Conservation (phyloP, 768 basidiomycete genomes). For the Leccinum subgranulosum region DNA sequence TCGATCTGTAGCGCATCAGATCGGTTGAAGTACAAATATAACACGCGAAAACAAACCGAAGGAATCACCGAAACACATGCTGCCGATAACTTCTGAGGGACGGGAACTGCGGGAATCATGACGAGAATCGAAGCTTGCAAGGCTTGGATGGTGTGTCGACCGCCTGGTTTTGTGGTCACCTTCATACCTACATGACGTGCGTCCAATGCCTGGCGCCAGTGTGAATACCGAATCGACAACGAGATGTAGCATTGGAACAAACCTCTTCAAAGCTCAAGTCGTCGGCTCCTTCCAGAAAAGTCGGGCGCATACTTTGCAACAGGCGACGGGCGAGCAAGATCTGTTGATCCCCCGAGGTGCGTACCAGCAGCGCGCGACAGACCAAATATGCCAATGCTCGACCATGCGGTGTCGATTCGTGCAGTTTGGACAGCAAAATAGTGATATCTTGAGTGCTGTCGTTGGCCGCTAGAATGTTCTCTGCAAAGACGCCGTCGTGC, state of each 20-base stretch:
- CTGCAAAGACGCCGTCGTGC: constrained; percentile 33
- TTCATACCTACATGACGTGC: constrained; percentile 45
- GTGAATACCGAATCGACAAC: background rate
- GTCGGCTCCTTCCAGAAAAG: constrained; percentile 45
- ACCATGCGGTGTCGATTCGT: constrained; percentile 47
- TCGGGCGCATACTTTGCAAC: constrained; percentile 44
- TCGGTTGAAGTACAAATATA: background rate
- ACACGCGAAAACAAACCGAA: constrained; percentile 28
- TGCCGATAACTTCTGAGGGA: constrained; percentile 35
- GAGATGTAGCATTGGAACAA: constrained; percentile 2
- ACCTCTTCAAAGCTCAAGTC: constrained; percentile 31
- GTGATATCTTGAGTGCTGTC: constrained; percentile 41
- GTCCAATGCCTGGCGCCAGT: constrained; percentile 40
- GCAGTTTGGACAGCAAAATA: constrained; percentile 50
- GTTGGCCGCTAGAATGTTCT: constrained; percentile 59
- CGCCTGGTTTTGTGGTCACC: constrained; percentile 58
- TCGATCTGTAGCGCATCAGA: constrained; percentile 15
- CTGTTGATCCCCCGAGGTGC: constrained; percentile 56
- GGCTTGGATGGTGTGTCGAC: constrained; percentile 50
- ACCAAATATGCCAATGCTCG: constrained; percentile 61
- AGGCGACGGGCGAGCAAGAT: constrained; percentile 50
- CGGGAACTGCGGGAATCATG: constrained; percentile 45
- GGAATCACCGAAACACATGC: constrained; percentile 49
- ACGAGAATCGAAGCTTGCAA: constrained; percentile 58
- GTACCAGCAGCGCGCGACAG: constrained; percentile 55